These are phyloP conservation scores for Taphrina betulina DNA, from an alignment of 1,139 yeast genomes.

Conservation along the genomic window DNA sequence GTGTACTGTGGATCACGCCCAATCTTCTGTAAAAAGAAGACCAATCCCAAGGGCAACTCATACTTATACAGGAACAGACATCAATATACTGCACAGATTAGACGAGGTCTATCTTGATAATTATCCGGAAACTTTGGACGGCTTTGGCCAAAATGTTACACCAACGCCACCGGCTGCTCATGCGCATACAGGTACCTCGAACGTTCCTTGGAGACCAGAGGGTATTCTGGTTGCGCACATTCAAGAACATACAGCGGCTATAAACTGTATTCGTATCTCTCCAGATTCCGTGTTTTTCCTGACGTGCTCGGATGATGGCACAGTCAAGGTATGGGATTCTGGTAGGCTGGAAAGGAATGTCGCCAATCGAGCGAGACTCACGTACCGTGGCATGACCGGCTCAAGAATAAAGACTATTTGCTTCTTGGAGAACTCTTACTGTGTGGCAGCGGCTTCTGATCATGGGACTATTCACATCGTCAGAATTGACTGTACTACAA, in stretches of 20 bases:
- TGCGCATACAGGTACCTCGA: background rate
- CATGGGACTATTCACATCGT: conserved; percentile 64
- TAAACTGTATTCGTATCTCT: conserved; percentile 57
- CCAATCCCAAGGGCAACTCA: conserved; percentile 41
- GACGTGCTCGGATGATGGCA: conserved; percentile 86
- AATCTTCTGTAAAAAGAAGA: no score
- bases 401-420: conserved; percentile 42
- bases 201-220: conserved; percentile 44
- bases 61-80: conserved; percentile 64
- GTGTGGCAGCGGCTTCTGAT: conserved; percentile 64
- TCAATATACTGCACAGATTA: conserved; percentile 60
- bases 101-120: conserved; percentile 58
- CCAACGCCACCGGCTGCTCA: conserved; percentile 21
- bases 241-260: conserved; percentile 54
- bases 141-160: conserved; percentile 33
- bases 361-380: conserved; percentile 56
- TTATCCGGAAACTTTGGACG: conserved; percentile 40
- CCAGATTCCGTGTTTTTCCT: conserved; percentile 68
- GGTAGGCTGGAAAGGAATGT: conserved; percentile 63
- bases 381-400: conserved; percentile 41
- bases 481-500: conserved; percentile 53
- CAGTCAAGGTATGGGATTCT: conserved; percentile 75
- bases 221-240: conserved; percentile 63
- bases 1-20: background rate
- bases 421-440: conserved; percentile 61